Evolutionary conservation across 352 stramenopile genomes (phyloP).

Genomic region (Elongisporangium anandrum): DNA sequence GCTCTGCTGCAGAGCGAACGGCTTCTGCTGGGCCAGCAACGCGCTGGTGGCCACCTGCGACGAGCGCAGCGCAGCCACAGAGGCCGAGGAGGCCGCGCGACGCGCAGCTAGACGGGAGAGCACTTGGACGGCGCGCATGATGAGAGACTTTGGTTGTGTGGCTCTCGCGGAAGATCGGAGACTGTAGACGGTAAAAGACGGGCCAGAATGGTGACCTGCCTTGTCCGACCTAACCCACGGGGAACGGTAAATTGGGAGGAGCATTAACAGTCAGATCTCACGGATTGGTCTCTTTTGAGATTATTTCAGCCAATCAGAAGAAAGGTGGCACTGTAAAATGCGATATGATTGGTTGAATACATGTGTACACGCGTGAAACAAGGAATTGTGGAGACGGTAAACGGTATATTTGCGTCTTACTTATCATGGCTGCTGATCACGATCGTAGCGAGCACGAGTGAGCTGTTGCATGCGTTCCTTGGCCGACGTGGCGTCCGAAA

Average conservation of each 20-base stretch:
- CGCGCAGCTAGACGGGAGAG: constrained; percentile 22
- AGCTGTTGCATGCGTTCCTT: constrained; percentile 65
- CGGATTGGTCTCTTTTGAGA: not conserved
- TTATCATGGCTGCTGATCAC: constrained; percentile 5
- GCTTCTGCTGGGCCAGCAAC: not conserved
- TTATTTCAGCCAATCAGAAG: not conserved
- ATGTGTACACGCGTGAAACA: not conserved
- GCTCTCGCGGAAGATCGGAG: not conserved
- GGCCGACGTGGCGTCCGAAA: constrained; percentile 44
- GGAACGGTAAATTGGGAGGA: not conserved
- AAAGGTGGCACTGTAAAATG: not conserved
- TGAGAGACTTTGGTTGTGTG: not conserved
- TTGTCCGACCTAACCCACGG: not conserved
- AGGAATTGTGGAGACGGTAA: not conserved
- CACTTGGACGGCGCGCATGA: constrained; percentile 24
- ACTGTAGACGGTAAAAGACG: not conserved
- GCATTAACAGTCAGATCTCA: not conserved
- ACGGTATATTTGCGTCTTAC: not conserved
- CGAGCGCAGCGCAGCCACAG: not conserved
- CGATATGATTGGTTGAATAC: not conserved
- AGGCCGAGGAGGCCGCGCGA: constrained; percentile 9
- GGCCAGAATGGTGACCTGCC: not conserved
- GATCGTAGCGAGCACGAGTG: constrained; percentile 58
- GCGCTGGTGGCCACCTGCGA: constrained; percentile 10
- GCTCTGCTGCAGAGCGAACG: constrained; percentile 5